Evolutionary conservation across 345 rosid genomes (phyloP).

Genomic region (Excoecaria cochinchinensis): DNA sequence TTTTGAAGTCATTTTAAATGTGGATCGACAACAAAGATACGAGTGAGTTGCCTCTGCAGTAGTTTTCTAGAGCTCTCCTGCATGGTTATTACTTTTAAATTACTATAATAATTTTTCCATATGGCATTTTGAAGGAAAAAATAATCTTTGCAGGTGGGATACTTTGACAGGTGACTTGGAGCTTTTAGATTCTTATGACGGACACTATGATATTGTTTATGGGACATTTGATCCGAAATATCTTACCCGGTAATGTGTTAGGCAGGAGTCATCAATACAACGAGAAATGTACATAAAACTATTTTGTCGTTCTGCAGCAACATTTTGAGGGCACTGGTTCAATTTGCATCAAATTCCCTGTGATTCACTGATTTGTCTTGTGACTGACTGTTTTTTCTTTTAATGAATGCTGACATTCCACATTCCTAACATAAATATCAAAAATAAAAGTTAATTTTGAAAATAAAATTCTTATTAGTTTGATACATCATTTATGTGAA

Average conservation of each 20-base stretch:
- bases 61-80: conserved; percentile 15
- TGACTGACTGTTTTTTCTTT: not conserved
- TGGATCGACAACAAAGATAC: conserved; percentile 76
- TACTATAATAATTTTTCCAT: conserved; percentile 13
- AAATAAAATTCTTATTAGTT: not conserved
- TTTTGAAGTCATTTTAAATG: conserved; percentile 72
- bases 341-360: not conserved
- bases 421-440: not conserved
- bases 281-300: not conserved
- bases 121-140: not conserved
- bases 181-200: conserved; percentile 78
- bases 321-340: not conserved
- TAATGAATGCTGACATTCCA: not conserved
- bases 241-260: conserved; percentile 63
- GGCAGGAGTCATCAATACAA: not conserved
- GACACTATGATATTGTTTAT: conserved; percentile 84
- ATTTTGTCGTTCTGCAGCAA: not conserved
- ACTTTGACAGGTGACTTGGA: conserved; percentile 84
- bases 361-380: not conserved
- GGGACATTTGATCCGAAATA: conserved; percentile 80
- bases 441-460: no score
- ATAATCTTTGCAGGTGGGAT: conserved; percentile 82
- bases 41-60: conserved; percentile 57
- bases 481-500: no score
- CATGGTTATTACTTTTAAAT: conserved; percentile 22